A percentile compares a stretch with the other conserved stretches of the same genome.
These are phyloP conservation scores for Schizosaccharomyces osmophilus DNA, from an alignment of 805 yeast species.

Conservation along the genomic window DNA sequence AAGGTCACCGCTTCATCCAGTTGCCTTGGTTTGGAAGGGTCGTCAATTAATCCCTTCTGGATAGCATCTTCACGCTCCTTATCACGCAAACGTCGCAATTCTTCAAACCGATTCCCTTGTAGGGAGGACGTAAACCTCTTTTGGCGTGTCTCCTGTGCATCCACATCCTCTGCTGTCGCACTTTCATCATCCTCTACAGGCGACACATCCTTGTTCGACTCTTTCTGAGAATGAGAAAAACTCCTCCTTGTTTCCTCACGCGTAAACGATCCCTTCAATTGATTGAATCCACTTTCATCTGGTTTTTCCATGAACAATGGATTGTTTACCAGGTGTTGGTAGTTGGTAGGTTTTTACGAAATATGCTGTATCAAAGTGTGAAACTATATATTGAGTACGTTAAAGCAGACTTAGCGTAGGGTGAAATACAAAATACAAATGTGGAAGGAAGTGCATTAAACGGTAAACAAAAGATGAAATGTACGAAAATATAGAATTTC, in stretches of 20 bases:
- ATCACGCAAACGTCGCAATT: slow-evolving; percentile 48
- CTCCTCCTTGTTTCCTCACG: not conserved
- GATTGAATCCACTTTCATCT: not conserved
- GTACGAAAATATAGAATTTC: no score
- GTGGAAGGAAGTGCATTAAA: no score
- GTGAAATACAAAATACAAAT: no score
- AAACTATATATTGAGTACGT: no score
- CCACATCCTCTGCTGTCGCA: not conserved
- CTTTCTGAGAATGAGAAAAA: not conserved
- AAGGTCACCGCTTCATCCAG: slow-evolving; percentile 73
- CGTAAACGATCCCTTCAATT: not conserved
- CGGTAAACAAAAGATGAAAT: no score
- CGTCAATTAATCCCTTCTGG: slow-evolving; percentile 56
- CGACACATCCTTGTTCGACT: not conserved
- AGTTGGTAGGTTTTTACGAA: not conserved
- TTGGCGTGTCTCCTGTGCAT: not conserved
- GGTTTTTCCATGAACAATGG: not conserved
- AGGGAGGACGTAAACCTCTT: not conserved
- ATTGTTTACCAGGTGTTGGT: not conserved
- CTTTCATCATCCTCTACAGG: not conserved
- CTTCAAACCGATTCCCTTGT: slow-evolving; percentile 8
- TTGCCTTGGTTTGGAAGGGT: slow-evolving; percentile 56
- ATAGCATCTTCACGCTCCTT: slow-evolving; percentile 62
- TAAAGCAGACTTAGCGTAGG: no score
- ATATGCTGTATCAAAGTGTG: no score